phyloP scores from a whole-genome alignment of 2,329 filamentous ascomycete genomes.

The Fonsecaea monophora region DNA sequence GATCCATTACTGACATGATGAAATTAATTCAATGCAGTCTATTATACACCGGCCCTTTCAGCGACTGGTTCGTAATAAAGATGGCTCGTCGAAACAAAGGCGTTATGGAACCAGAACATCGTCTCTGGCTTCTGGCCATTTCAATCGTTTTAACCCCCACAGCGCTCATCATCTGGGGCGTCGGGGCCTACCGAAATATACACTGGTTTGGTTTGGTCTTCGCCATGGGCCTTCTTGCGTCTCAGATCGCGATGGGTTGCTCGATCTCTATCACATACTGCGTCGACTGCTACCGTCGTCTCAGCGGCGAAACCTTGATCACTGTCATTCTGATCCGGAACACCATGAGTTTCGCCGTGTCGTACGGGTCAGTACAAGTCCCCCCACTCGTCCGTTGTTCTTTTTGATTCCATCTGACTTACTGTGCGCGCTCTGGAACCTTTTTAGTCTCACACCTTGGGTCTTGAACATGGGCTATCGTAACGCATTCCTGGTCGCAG shows the following conservation, averaged over 20 bases:
- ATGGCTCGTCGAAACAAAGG: conserved; percentile 38
- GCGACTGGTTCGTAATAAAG: conserved; percentile 38
- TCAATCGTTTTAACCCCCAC: conserved; percentile 53
- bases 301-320: conserved; percentile 58
- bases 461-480: conserved; percentile 50
- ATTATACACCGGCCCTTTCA: conserved; percentile 35
- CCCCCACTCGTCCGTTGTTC: too few species aligned
- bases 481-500: conserved; percentile 54
- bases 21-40: neutral
- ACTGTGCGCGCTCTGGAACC: too few species aligned
- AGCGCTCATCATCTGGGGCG: conserved; percentile 58
- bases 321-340: conserved; percentile 59
- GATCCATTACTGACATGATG: too few species aligned
- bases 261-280: conserved; percentile 55
- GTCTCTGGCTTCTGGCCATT: conserved; percentile 40
- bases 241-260: conserved; percentile 54
- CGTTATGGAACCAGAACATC: conserved; percentile 42
- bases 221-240: conserved; percentile 56
- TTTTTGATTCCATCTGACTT: too few species aligned
- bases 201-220: conserved; percentile 60
- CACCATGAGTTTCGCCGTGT: conserved; percentile 58
- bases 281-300: conserved; percentile 58
- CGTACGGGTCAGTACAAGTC: conserved; percentile 46
- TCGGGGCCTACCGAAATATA: conserved; percentile 57
- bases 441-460: conserved; percentile 50